phyloP scores from a whole-genome alignment of 148 eudicot genomes.

The Fagopyrum esculentum region DNA sequence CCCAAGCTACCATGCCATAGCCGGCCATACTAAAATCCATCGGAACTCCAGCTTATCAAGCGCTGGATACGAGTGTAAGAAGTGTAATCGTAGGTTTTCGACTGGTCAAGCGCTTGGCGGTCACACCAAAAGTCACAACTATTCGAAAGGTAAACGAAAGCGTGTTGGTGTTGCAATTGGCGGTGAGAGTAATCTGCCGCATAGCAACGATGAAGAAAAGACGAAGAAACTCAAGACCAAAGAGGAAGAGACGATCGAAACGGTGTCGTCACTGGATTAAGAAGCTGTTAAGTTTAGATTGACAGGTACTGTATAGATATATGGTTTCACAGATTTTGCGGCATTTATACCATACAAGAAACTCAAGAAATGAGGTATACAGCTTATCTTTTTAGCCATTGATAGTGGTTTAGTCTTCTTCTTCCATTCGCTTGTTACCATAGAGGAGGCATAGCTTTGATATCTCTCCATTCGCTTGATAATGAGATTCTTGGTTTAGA shows the following conservation, averaged over 20 bases:
- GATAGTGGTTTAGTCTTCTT: too few species aligned
- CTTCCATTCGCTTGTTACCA: too few species aligned
- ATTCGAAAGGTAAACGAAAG: not conserved
- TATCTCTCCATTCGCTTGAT: too few species aligned
- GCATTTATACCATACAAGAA: not conserved
- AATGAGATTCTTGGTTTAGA: too few species aligned
- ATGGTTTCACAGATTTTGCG: not conserved
- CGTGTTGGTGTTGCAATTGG: not conserved
- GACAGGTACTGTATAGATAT: not conserved
- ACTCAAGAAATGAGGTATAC: not conserved
- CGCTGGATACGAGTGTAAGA: slow-evolving; percentile 19
- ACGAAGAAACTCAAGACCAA: not conserved
- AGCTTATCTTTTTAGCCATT: too few species aligned
- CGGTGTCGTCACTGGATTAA: not conserved
- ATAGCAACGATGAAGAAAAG: not conserved
- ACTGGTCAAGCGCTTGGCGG: slow-evolving; percentile 34
- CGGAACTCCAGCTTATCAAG: slow-evolving; percentile 12
- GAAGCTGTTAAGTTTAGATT: not conserved
- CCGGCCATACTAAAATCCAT: slow-evolving; percentile 37
- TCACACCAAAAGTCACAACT: slow-evolving; percentile 27
- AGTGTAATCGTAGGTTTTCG: slow-evolving; percentile 21
- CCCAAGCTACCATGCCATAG: slow-evolving; percentile 31
- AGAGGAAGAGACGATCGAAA: not conserved
- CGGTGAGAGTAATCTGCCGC: not conserved
- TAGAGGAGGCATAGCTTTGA: too few species aligned